Percentiles rank a stretch among this genome's conserved stretches.
phyloP scores from a whole-genome alignment of 140 eudicot species.

The Erigeron philadelphicus region DNA sequence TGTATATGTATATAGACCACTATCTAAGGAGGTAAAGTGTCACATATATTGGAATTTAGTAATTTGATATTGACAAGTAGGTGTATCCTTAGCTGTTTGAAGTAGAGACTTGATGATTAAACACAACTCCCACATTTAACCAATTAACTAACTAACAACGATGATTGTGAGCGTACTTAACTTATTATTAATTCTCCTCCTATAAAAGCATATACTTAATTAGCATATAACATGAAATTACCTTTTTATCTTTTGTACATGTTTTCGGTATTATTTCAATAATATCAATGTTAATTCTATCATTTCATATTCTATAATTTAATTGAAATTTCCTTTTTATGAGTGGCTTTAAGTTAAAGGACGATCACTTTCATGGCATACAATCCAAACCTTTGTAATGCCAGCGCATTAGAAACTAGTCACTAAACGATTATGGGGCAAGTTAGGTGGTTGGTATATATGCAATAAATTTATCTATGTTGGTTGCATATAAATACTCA shows the following conservation, averaged over 20 bases:
- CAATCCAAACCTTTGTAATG: background rate
- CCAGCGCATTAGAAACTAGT: background rate
- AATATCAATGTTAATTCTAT: background rate
- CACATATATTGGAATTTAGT: background rate
- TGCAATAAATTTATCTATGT: background rate
- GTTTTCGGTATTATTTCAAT: background rate
- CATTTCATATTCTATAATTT: no score
- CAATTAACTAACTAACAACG: slow-evolving; percentile 22
- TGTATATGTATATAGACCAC: background rate
- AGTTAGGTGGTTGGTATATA: background rate
- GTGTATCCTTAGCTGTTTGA: slow-evolving; percentile 35
- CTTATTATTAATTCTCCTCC: background rate
- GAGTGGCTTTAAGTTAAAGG: background rate
- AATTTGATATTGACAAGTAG: slow-evolving; percentile 20
- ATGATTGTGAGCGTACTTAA: background rate
- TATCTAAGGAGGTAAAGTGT: background rate
- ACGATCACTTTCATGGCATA: background rate
- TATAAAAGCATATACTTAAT: background rate
- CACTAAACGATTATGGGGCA: background rate
- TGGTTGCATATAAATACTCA: background rate
- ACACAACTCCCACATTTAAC: slow-evolving; percentile 15
- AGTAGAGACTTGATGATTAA: slow-evolving; percentile 33
- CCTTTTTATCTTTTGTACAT: background rate
- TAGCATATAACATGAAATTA: background rate
- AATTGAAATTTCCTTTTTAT: no score